Percentiles rank a stretch among this genome's conserved stretches.
Conservation (phyloP, 2,329 filamentous ascomycete species). For the Neofusicoccum umdonicola region DNA sequence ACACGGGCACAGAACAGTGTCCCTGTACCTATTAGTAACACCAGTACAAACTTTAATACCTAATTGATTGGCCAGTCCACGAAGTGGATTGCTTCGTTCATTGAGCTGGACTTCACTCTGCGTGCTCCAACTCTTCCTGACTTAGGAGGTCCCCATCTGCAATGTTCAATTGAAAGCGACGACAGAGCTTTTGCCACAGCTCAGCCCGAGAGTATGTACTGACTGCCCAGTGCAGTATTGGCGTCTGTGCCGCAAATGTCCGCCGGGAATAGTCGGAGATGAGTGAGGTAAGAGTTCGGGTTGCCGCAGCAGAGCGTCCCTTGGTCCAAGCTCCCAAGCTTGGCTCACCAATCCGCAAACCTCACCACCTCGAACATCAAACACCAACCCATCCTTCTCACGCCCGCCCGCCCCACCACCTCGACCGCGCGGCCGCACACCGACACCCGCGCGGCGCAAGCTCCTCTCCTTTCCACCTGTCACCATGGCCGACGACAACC, state of each 20-base stretch:
- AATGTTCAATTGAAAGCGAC: background rate
- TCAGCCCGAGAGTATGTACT: background rate
- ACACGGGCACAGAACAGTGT: background rate
- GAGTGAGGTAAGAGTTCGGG: background rate
- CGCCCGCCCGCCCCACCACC: background rate
- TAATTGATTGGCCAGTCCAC: background rate
- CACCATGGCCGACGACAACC: conserved; percentile 60
- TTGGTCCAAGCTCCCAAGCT: conserved; percentile 15
- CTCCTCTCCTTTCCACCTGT: too few species aligned
- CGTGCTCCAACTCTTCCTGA: background rate
- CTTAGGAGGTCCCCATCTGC: background rate
- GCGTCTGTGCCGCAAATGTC: background rate
- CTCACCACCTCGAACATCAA: background rate
- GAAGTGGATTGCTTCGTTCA: background rate
- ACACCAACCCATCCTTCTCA: background rate
- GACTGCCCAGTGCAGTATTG: conserved; percentile 5
- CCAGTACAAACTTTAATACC: background rate
- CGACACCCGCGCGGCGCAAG: background rate
- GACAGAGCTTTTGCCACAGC: background rate
- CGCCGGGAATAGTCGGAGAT: background rate
- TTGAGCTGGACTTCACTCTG: background rate
- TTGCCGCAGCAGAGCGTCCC: too few species aligned
- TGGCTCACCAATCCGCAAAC: background rate
- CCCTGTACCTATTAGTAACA: background rate
- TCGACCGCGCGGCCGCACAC: background rate